phyloP scores from a whole-genome alignment of 768 basidiomycete genomes.

The Peribolospora kevripleyi region DNA sequence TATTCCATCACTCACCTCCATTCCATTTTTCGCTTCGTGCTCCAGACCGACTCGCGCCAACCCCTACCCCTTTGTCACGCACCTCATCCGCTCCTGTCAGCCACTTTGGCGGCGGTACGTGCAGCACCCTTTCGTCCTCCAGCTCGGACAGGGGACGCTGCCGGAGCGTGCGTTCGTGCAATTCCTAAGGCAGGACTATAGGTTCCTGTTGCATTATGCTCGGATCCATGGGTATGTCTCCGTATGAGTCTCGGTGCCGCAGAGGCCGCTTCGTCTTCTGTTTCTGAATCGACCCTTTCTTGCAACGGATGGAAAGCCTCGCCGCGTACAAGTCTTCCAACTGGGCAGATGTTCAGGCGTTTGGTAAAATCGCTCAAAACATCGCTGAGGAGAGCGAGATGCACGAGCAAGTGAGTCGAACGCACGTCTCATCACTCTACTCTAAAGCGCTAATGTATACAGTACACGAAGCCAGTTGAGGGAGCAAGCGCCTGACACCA shows the following conservation, averaged over 20 bases:
- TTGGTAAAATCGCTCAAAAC: conserved; percentile 38
- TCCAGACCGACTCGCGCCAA: conserved; percentile 33
- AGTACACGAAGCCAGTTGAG: too few species aligned
- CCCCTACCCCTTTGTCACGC: conserved; percentile 42
- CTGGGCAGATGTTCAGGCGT: conserved; percentile 36
- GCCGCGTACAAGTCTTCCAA: conserved; percentile 51
- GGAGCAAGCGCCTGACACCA: too few species aligned
- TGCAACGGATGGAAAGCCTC: conserved; percentile 24
- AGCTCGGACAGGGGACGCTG: conserved; percentile 48
- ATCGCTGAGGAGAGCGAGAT: conserved; percentile 45
- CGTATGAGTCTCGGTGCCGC: background rate
- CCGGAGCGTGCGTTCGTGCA: conserved; percentile 43
- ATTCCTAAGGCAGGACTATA: conserved; percentile 76
- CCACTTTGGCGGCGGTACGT: conserved; percentile 45
- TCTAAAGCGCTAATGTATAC: too few species aligned
- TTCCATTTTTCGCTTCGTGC: background rate
- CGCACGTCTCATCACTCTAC: too few species aligned
- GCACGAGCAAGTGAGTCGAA: conserved; percentile 28
- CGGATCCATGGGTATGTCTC: conserved; percentile 43
- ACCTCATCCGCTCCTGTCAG: conserved; percentile 32
- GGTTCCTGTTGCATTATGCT: conserved; percentile 58
- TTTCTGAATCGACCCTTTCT: conserved; percentile 3
- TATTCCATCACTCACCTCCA: background rate
- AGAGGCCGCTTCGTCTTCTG: background rate
- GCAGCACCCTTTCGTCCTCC: conserved; percentile 57